Evolutionary conservation across 139 green algal species (phyloP), one percentile per base, ranked within the genome.

Genomic region (Tetraselmis striata): DNA sequence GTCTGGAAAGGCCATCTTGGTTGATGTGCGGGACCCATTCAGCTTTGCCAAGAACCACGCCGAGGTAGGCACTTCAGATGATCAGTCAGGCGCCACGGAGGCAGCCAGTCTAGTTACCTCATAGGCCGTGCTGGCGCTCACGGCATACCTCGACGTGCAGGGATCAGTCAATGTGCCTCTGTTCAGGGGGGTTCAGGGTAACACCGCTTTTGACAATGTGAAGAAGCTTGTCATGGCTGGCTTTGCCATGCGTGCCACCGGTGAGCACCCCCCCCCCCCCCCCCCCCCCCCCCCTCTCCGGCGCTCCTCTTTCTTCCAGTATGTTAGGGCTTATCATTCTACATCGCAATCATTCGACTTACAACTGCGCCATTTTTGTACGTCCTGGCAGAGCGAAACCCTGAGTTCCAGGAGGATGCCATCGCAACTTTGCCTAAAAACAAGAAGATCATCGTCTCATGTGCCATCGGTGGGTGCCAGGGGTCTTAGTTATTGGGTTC

Each of bases 371-470:
- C n/a, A n/a, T n/a, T n/a, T n/a, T n/a, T n/a, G n/a, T n/a, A n/a
- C n/a, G n/a, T n/a, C n/a, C n/a, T n/a, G n/a, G n/a, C 90, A 90
- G 92, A 95, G 82, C 85, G 91, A 1, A 84, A 96, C 81, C 90
- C 91, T 29, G 87, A 91, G 77, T 96, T 92, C 59, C 29, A 67
- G 45, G 18, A 67, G 45, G 45, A 67, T 67, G 45, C 45, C 45
- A 5, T 67, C 45, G 45, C 45, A 18, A 18, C 45, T 67, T 5
- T 67, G 45, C 45, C 45, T 18, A 89, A 89, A 67, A 82, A 82
- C 59, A 82, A 89, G 32, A 88, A 89, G 82, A 58, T 91, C 32
- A 83, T 91, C 11, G 59, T 91, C 27, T 84, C 83, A 75, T 91
- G 87, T 77, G 59, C 83, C 59, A 89, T 89, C 78, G 87, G 85